Evolutionary conservation across 2,329 filamentous ascomycete species (phyloP), one percentile per base, ranked within the genome.

Genomic region (Trichoderma brevicompactum): DNA sequence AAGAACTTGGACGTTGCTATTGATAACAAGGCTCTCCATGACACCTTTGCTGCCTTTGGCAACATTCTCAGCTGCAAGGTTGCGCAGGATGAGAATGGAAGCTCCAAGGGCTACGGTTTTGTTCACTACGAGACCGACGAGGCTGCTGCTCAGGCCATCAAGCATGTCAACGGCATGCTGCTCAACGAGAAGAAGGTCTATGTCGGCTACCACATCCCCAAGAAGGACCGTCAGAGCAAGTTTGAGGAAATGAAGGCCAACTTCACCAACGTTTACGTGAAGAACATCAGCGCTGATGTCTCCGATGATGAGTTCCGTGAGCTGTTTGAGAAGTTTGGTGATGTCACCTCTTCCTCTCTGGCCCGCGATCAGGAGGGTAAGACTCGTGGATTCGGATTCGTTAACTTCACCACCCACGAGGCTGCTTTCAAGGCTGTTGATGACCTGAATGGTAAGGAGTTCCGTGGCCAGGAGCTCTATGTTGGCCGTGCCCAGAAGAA

Each of bases 221-320:
- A 98, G 91, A 98, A 98, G 87, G 95, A 99, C 78, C 94, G 95
- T 75, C 95, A 98, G 87, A 97, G 92, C 92, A 99, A 99, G 85
- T 98, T 98, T 74, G 95, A 99, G 85, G 95, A 99, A 87, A 99
- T 99, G 94, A 99, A 99, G 90, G 95, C 95, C 80, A 99, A 99
- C 87, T 99, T 96, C 87, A 99, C 95, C 85, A 99, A 99, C 80
- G 89, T 99, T 81, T 99, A 99, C 83, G 92, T 99, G 84, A 99
- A 99, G 89, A 99, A 99, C 84, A 90, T 99, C 73, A 87, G 89
- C 74, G 75, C 82, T 41, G 94, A 97, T 55, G 92, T 90, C 69
- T 90, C 88, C 66, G 95, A 99, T 68, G 94, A 98, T 8, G 91
- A 98, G 78, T 98, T 99, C 88, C 92, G 93, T 73, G 86, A 89